Base-by-base conservation (phyloP, 176 grass and related monocot species). In the Oryza brachyantha region DNA sequence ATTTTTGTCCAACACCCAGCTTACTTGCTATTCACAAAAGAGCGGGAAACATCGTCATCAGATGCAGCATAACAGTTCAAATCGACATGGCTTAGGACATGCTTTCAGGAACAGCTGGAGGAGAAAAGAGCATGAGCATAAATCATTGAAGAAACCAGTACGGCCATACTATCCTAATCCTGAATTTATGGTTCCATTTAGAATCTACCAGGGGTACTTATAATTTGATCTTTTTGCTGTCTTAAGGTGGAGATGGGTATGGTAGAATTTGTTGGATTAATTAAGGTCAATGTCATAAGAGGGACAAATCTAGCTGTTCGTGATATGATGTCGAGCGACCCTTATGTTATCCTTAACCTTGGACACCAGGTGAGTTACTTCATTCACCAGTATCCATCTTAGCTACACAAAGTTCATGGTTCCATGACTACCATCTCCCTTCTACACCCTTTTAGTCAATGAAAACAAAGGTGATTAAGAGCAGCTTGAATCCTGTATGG, bases 391-490 rank as follows among this genome's bases (percentile, higher is more conserved):
- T 46, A 7, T 10, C 27, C 29, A 34, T 75, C 21, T 22, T 57
- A 57, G 21, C 34, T 29, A 28, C 70, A 3, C 60, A 37, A 55
- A 55, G 25, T 61, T 70, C 10, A 39, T 59, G 66, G 38, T 60
- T 88, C 73, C 25, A 43, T 88, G 65, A 83, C 34, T 29, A 58
- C 16, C 0, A 70, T 29, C 19, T 84, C n/a, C 38, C 29, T 5
- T 84, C 63, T 41, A 82, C 19, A 65, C 37, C 73, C 25, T 74
- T 93, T 74, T 81, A 99, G 96, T 83, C 96, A 29, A 92, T 91
- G 96, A 99, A 86, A 87, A 95, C 96, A 71, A 93, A 93, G 67
- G 92, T 94, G 77, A 85, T 99, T 84, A 94, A 89, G 85, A 99
- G 81, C 71, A 99, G 76, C 62, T 84, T 99, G 45, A 93, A 95